Percentiles rank a stretch among this genome's conserved stretches.
phyloP scores from a whole-genome alignment of 2,329 filamentous ascomycete genomes.

The Pseudomassariella vexata region DNA sequence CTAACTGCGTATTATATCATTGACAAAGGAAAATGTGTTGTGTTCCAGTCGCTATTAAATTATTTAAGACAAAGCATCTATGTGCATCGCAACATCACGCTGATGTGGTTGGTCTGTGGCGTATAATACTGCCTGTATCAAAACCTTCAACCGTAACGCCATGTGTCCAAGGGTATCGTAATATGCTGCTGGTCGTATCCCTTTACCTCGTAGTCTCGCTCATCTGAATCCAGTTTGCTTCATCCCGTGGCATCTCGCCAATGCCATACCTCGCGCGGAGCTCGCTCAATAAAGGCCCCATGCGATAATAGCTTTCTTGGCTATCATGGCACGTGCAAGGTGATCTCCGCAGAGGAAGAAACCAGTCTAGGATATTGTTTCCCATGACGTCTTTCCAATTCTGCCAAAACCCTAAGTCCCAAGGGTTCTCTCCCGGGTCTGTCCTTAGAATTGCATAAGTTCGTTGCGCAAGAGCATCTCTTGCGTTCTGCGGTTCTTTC shows the following conservation, averaged over 20 bases:
- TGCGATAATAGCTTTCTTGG: constrained; percentile 60
- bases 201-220: constrained; percentile 14
- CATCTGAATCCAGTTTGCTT: constrained; percentile 23
- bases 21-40: too few species aligned
- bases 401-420: constrained; percentile 63
- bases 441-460: constrained; percentile 78
- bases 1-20: too few species aligned
- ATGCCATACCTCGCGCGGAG: constrained; percentile 42
- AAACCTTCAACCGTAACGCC: too few species aligned
- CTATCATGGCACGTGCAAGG: constrained; percentile 68
- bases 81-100: too few species aligned
- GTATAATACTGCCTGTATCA: too few species aligned
- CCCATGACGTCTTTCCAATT: constrained; percentile 85
- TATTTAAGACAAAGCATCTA: too few species aligned
- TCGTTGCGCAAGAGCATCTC: constrained; percentile 46
- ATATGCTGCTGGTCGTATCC: constrained; percentile 8
- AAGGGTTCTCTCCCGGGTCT: constrained; percentile 73
- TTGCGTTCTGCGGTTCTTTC: constrained; percentile 14
- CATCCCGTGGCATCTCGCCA: constrained; percentile 13
- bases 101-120: too few species aligned
- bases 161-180: constrained; percentile 16
- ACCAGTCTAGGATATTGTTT: constrained; percentile 63
- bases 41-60: too few species aligned
- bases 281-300: constrained; percentile 56
- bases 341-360: constrained; percentile 69